phyloP scores from a whole-genome alignment of 176 grass and related monocot genomes.

The Aegilops tauschii region DNA sequence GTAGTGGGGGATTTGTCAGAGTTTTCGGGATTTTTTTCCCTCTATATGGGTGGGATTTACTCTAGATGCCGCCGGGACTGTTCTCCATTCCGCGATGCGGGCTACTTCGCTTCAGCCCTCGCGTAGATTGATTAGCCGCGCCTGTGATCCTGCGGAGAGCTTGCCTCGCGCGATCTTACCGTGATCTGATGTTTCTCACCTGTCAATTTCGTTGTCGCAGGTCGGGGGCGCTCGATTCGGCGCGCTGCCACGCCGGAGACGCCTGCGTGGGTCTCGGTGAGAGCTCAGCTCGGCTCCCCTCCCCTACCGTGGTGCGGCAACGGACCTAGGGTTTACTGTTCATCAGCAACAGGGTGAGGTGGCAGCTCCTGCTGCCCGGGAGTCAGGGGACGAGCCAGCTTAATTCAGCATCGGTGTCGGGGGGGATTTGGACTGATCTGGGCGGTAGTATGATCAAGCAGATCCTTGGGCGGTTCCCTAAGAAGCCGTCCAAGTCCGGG shows the following conservation, averaged over 20 bases:
- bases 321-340: conserved; percentile 31
- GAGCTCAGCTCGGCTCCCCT: background rate
- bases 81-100: background rate
- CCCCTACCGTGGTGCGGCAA: background rate
- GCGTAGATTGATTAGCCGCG: background rate
- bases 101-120: background rate
- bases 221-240: conserved; percentile 11
- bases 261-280: background rate
- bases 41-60: background rate
- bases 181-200: background rate
- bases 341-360: background rate
- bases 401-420: background rate
- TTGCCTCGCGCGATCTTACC: background rate
- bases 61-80: background rate
- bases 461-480: conserved; percentile 66
- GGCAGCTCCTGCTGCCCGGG: background rate
- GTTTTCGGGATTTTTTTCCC: background rate
- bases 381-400: background rate
- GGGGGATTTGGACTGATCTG: background rate
- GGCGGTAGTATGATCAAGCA: conserved; percentile 73
- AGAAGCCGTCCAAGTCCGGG: conserved; percentile 64
- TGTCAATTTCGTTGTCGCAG: conserved; percentile 11
- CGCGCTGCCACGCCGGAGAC: background rate
- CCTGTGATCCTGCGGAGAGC: background rate
- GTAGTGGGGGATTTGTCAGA: background rate